phyloP scores from a whole-genome alignment of 345 rosid species.

The Isatis tinctoria region DNA sequence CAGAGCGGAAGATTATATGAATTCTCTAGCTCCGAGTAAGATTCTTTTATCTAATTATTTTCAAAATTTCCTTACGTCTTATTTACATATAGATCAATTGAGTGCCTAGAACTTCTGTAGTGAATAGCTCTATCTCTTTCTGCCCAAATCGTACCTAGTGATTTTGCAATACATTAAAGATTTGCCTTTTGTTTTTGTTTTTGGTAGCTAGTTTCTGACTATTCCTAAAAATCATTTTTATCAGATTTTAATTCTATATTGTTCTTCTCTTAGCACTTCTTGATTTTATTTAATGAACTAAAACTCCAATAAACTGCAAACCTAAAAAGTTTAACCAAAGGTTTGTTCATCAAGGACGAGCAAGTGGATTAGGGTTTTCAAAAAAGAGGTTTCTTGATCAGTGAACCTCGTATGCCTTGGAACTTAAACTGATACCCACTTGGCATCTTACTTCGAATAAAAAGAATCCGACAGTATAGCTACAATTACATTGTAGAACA shows the following conservation, averaged over 20 bases:
- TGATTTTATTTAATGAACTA: not conserved
- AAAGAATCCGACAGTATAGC: not conserved
- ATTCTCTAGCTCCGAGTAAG: conserved; percentile 47
- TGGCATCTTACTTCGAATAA: not conserved
- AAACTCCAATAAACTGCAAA: not conserved
- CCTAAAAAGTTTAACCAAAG: not conserved
- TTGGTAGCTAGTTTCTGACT: conserved; percentile 1
- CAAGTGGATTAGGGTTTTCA: conserved; percentile 32
- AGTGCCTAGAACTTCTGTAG: not conserved
- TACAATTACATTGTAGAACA: not conserved
- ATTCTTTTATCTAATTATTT: not conserved
- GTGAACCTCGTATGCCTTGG: conserved; percentile 31
- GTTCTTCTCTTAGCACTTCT: not conserved
- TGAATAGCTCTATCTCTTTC: conserved; percentile 7
- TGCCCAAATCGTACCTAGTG: conserved; percentile 21
- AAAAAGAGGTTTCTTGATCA: conserved; percentile 20
- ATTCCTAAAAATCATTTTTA: not conserved
- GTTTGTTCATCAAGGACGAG: conserved; percentile 27
- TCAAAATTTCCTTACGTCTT: not conserved
- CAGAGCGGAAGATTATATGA: conserved; percentile 47
- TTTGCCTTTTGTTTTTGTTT: not conserved
- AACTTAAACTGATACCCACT: conserved; percentile 23
- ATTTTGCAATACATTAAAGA: conserved; percentile 20
- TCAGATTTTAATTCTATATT: not conserved
- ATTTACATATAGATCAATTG: not conserved